Evolutionary conservation across 768 basidiomycete genomes (phyloP).

Genomic region (Psilocybe sp.): DNA sequence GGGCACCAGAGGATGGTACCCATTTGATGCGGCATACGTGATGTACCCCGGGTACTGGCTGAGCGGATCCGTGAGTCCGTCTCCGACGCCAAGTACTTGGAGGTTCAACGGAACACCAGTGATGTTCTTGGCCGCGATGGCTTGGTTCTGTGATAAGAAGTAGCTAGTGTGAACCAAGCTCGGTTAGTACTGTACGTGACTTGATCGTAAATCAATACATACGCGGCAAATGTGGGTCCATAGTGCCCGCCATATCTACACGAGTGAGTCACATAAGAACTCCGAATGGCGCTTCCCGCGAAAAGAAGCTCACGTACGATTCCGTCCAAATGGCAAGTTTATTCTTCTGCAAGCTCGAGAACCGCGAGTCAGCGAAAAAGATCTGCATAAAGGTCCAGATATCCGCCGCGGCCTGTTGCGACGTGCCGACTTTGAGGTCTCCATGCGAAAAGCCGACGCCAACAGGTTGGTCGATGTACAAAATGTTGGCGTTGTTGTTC

Average conservation of each 20-base stretch:
- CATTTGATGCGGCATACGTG: conserved; percentile 50
- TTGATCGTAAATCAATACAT: conserved; percentile 5
- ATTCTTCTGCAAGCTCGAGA: conserved; percentile 42
- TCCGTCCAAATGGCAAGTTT: conserved; percentile 64
- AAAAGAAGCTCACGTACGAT: conserved; percentile 35
- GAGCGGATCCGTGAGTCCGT: conserved; percentile 48
- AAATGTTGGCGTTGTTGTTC: conserved; percentile 54
- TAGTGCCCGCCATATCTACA: conserved; percentile 69
- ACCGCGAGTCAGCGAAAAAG: conserved; percentile 53
- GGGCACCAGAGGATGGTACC: conserved; percentile 54
- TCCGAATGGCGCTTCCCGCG: neutral
- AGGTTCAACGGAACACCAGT: conserved; percentile 51
- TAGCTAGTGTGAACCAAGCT: conserved; percentile 26
- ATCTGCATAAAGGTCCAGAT: conserved; percentile 66
- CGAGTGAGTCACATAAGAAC: neutral
- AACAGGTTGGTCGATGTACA: conserved; percentile 66
- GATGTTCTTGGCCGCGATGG: conserved; percentile 43
- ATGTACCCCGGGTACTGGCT: conserved; percentile 58
- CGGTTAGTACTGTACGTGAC: neutral
- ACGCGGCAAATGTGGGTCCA: conserved; percentile 64
- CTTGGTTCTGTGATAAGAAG: conserved; percentile 57
- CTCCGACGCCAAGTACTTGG: conserved; percentile 55
- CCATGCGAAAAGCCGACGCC: conserved; percentile 66
- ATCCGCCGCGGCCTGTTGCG: conserved; percentile 51
- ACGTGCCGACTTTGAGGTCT: conserved; percentile 43